Base-by-base conservation (phyloP, 805 yeast genomes). In the Ogataea chonburiensis region DNA sequence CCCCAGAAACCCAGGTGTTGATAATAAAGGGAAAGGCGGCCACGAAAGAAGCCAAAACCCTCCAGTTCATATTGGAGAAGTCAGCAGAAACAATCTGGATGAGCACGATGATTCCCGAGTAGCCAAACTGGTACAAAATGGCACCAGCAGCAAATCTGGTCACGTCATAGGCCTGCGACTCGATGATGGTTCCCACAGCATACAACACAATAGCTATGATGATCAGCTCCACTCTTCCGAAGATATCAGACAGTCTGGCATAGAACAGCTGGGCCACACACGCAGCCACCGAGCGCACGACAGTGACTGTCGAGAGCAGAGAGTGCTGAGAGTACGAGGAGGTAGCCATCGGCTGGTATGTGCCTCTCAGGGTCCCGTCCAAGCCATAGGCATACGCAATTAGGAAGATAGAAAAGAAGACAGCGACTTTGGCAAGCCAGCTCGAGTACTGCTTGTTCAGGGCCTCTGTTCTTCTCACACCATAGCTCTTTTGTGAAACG, bases 1-100 rank as follows among this genome's bases (percentile, higher is more conserved):
- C 65, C 53, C 87, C 91, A 18, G 79, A 61, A 38, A 82, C 70
- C 93, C 93, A 85, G 11, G 91, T 79, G 60, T 81, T 84, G 60
- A 85, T 78, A 50, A 84, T 75, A 50, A 72, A 80, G 2, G 91
- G 91, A 50, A 77, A 66, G 4, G 86, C 76, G 16, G 89, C 86
- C 23, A 79, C 63, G 46, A 79, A 77, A 22, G 82, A 75, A 47
- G 69, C 73, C 29, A 75, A 66, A 48, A 83, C 68, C 66, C 93
- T 76, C 83, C 87, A 80, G 55, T 75, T 80, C 51, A 83, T 66
- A 43, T 71, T 67, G 6, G 89, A 79, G 52, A 76, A 68, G 58
- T 84, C 94, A 2, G 86, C 79, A 41, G 77, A 56, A 27, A 82
- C 64, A 24, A 83, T 61, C 47, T 77, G 70, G 22, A 81, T 55